Conservation (phyloP, 2,329 filamentous ascomycete species). For the Thyridium curvatum region DNA sequence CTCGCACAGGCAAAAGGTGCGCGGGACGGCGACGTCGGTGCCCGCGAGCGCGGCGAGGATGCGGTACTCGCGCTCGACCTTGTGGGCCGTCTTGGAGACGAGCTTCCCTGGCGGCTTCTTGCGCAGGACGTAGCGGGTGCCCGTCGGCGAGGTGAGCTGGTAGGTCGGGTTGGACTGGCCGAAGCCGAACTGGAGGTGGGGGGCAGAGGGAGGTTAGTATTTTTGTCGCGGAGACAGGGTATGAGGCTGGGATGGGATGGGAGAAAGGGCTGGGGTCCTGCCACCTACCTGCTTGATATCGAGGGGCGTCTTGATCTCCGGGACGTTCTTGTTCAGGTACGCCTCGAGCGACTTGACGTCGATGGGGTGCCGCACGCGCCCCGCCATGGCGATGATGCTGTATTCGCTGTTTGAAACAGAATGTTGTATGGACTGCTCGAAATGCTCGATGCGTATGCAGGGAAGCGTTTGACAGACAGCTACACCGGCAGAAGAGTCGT, state of each 20-base stretch:
- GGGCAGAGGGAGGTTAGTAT: slow-evolving; percentile 2
- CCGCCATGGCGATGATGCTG: slow-evolving; percentile 60
- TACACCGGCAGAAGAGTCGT: too few species aligned
- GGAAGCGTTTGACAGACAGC: too few species aligned
- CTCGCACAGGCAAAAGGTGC: slow-evolving; percentile 78
- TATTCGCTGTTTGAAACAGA: too few species aligned
- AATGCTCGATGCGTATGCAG: too few species aligned
- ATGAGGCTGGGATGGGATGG: slow-evolving; percentile 1
- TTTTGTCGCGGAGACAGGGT: not conserved
- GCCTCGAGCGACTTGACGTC: slow-evolving; percentile 72
- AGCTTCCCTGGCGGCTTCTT: slow-evolving; percentile 97
- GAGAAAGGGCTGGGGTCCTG: not conserved
- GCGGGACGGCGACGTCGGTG: slow-evolving; percentile 82
- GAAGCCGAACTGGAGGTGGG: slow-evolving; percentile 70
- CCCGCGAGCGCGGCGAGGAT: slow-evolving; percentile 75
- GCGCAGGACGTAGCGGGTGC: slow-evolving; percentile 76
- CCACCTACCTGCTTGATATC: slow-evolving; percentile 76
- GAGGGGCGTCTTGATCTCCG: slow-evolving; percentile 74
- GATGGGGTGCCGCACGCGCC: slow-evolving; percentile 83
- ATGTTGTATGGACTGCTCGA: too few species aligned
- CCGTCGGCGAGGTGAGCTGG: slow-evolving; percentile 69
- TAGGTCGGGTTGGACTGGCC: slow-evolving; percentile 98
- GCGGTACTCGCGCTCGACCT: slow-evolving; percentile 91
- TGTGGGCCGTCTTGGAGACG: slow-evolving; percentile 88
- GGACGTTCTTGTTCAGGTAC: slow-evolving; percentile 74